phyloP scores from a whole-genome alignment of 768 basidiomycete species.

The Tephrocybe sp. region DNA sequence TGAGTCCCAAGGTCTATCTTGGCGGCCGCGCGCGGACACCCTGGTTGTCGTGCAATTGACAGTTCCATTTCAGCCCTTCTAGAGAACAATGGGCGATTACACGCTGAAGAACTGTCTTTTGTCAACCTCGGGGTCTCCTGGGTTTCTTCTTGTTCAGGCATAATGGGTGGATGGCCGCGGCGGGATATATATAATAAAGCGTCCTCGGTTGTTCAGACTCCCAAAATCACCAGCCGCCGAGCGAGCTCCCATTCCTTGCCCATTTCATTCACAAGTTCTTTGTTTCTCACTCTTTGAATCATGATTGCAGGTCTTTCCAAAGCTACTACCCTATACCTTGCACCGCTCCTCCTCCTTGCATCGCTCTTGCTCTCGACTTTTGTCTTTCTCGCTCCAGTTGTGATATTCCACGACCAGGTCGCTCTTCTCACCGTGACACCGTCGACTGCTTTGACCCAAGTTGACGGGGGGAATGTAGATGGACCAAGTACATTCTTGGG shows the following conservation, averaged over 20 bases:
- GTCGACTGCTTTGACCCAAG: slow-evolving; percentile 38
- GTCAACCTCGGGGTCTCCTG: no score
- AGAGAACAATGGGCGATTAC: slow-evolving; percentile 8
- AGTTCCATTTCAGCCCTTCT: slow-evolving; percentile 7
- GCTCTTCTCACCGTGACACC: slow-evolving; percentile 66
- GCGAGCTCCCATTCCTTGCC: slow-evolving; percentile 23
- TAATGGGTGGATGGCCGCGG: slow-evolving; percentile 3
- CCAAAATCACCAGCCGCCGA: slow-evolving; percentile 23
- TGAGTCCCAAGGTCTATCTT: slow-evolving; percentile 1
- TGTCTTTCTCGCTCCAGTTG: slow-evolving; percentile 64
- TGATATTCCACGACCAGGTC: slow-evolving; percentile 61
- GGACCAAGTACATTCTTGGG: slow-evolving; percentile 73
- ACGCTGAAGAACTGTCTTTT: neutral
- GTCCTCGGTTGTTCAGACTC: neutral
- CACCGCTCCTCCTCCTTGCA: slow-evolving; percentile 65
- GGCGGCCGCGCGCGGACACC: neutral
- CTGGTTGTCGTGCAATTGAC: slow-evolving; percentile 4
- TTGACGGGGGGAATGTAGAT: slow-evolving; percentile 41
- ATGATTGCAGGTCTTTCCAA: slow-evolving; percentile 78
- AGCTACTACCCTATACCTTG: slow-evolving; percentile 64
- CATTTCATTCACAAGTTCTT: slow-evolving; percentile 4
- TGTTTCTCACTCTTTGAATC: neutral
- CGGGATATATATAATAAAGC: slow-evolving; percentile 7
- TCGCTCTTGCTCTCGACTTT: slow-evolving; percentile 66
- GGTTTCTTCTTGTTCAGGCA: slow-evolving; percentile 6